phyloP scores from a whole-genome alignment of 2,329 filamentous ascomycete genomes.

The Hypoxylon sp. region DNA sequence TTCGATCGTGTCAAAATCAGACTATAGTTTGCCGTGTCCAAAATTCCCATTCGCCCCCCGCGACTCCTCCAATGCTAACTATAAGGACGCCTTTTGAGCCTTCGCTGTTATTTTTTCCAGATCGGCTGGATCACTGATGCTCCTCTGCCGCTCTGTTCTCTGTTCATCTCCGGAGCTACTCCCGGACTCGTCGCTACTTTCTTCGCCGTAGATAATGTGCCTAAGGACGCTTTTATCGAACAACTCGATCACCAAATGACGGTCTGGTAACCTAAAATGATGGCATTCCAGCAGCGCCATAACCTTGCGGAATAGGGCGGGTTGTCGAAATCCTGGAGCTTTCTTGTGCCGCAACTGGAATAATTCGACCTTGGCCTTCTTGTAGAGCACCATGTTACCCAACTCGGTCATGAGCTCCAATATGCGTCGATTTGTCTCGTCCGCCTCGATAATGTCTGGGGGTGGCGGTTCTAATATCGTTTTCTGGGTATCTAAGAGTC shows the following conservation, averaged over 20 bases:
- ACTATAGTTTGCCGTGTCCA: conserved; percentile 22
- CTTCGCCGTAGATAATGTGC: conserved; percentile 83
- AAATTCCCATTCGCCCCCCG: conserved; percentile 3
- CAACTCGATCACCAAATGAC: conserved; percentile 91
- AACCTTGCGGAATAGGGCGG: conserved; percentile 85
- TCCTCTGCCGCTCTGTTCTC: conserved; percentile 71
- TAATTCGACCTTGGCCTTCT: conserved; percentile 86
- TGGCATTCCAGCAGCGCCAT: conserved; percentile 89
- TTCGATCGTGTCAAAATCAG: conserved; percentile 5
- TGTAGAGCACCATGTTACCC: conserved; percentile 93
- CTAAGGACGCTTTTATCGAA: conserved; percentile 93
- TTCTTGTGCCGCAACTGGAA: conserved; percentile 82
- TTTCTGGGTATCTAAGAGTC: conserved; percentile 66
- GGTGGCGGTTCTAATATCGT: conserved; percentile 65
- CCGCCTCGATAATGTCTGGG: conserved; percentile 71
- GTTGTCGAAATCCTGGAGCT: conserved; percentile 80
- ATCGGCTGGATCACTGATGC: conserved; percentile 59
- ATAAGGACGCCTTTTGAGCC: conserved; percentile 46
- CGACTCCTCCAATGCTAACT: conserved; percentile 15
- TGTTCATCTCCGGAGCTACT: conserved; percentile 66
- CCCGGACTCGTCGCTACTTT: conserved; percentile 58
- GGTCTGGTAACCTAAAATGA: conserved; percentile 88
- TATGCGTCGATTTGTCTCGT: conserved; percentile 79
- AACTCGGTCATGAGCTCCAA: conserved; percentile 88
- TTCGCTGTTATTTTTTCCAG: conserved; percentile 43